Evolutionary conservation across 208 protist species (phyloP).

Genomic region (Acanthamoeba royreba): DNA sequence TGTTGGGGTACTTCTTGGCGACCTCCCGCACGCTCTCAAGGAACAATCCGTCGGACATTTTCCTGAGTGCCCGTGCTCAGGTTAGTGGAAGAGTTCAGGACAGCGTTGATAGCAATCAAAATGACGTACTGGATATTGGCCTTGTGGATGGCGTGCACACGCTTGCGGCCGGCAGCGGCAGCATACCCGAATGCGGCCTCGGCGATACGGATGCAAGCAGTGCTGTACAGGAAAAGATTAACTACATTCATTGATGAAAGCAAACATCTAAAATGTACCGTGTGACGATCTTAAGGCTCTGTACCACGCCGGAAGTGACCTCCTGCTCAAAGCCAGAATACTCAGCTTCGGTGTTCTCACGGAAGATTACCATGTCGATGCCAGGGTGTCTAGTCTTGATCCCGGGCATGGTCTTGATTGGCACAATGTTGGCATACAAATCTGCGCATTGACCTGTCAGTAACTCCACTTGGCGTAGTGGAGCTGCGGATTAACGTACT

Average conservation of each 20-base stretch:
- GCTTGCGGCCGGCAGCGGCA: slow-evolving; percentile 55
- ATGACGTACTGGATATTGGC: slow-evolving; percentile 61
- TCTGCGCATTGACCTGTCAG: background rate
- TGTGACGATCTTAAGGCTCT: slow-evolving; percentile 75
- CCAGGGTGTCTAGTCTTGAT: slow-evolving; percentile 70
- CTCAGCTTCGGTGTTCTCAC: slow-evolving; percentile 83
- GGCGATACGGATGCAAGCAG: slow-evolving; percentile 73
- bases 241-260: background rate
- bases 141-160: slow-evolving; percentile 64
- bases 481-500: background rate
- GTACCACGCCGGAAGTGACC: slow-evolving; percentile 59
- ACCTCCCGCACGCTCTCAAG: slow-evolving; percentile 64
- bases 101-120: background rate
- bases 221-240: no score
- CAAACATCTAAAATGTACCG: background rate
- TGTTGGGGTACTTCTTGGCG: slow-evolving; percentile 74
- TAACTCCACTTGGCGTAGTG: background rate
- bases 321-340: slow-evolving; percentile 80
- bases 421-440: background rate
- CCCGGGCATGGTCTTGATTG: slow-evolving; percentile 51
- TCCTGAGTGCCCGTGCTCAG: slow-evolving; percentile 1
- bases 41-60: slow-evolving; percentile 74
- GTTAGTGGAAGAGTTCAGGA: background rate
- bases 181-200: slow-evolving; percentile 77
- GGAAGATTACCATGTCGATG: slow-evolving; percentile 79